A percentile compares a stretch with the other conserved stretches of the same genome.
phyloP scores from a whole-genome alignment of 2,329 filamentous ascomycete species.

The Colletotrichum sidae region DNA sequence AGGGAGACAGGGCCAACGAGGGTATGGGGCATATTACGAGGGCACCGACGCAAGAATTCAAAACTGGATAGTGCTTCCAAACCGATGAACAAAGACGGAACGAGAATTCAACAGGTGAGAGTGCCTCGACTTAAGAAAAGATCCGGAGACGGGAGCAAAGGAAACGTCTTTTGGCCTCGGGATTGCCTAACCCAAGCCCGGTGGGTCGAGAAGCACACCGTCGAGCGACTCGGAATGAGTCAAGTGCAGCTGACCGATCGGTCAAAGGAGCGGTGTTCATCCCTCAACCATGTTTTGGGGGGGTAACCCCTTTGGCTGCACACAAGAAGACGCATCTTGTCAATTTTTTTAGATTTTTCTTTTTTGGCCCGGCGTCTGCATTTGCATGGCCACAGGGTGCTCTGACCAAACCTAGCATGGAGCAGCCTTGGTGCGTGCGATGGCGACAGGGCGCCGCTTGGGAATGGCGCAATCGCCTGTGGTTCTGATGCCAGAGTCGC shows the following conservation, averaged over 20 bases:
- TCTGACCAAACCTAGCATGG: neutral
- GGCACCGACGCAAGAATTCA: neutral
- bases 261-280: constrained; percentile 37
- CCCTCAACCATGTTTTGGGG: constrained; percentile 29
- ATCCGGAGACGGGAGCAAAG: constrained; percentile 11
- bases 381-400: constrained; percentile 1
- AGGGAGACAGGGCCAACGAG: neutral
- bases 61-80: neutral
- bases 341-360: constrained; percentile 31
- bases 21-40: neutral
- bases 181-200: constrained; percentile 38
- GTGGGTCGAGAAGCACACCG: constrained; percentile 36
- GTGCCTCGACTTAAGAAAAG: constrained; percentile 19
- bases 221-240: constrained; percentile 34
- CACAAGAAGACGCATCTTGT: constrained; percentile 4
- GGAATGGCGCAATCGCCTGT: constrained; percentile 34
- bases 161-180: constrained; percentile 38
- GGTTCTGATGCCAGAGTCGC: constrained; percentile 35
- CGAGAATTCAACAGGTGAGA: constrained; percentile 1
- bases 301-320: constrained; percentile 18
- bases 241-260: constrained; percentile 36
- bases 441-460: constrained; percentile 20
- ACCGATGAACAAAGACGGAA: neutral
- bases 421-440: constrained; percentile 15
- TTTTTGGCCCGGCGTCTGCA: constrained; percentile 33